These are phyloP conservation scores for Linnemannia zychae DNA, from an alignment of 192 early-diverging fungal species.

Conservation along the genomic window DNA sequence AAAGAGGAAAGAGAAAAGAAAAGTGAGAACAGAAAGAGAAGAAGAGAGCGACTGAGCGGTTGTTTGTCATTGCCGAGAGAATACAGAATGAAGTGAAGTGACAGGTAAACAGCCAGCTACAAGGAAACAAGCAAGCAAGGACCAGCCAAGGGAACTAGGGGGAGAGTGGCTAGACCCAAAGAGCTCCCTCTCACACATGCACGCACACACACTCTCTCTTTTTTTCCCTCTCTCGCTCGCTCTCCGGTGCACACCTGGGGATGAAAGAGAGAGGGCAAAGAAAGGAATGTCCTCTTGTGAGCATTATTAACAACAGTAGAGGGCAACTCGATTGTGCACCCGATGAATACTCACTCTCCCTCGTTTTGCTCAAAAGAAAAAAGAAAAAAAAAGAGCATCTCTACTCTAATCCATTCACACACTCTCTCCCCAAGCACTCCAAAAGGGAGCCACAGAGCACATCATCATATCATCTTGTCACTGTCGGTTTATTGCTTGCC, in stretches of 20 bases:
- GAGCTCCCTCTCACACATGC: too few relatives aligned
- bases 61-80: slow-evolving; percentile 6
- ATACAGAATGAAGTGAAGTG: neutral
- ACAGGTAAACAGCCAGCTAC: neutral
- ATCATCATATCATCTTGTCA: neutral
- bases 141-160: neutral
- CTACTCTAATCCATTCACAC: neutral
- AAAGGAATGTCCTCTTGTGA: neutral
- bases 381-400: neutral
- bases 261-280: neutral
- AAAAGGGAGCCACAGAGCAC: neutral
- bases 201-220: too few relatives aligned
- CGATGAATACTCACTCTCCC: too few relatives aligned
- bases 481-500: neutral
- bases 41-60: neutral
- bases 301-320: too few relatives aligned
- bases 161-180: neutral
- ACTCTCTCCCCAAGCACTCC: neutral
- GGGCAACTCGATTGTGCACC: too few relatives aligned
- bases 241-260: neutral
- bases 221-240: too few relatives aligned
- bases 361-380: neutral
- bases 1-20: neutral
- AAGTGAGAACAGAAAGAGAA: neutral
- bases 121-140: neutral